Evolutionary conservation across 768 basidiomycete genomes (phyloP).

Genomic region (Erythrobasidium yunnanense): DNA sequence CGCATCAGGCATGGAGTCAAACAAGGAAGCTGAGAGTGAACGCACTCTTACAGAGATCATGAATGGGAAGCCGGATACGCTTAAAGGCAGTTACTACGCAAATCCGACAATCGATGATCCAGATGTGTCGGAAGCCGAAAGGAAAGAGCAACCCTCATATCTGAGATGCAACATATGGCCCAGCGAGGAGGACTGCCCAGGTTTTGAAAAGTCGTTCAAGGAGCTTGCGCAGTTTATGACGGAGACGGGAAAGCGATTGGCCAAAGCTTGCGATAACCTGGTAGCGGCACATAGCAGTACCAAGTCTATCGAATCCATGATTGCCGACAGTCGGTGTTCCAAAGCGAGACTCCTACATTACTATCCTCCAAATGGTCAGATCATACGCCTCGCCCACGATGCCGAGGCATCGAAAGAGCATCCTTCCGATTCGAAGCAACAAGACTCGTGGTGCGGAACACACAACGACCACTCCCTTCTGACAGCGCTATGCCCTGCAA

Average conservation of each 20-base stretch:
- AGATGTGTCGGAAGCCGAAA: conserved; percentile 52
- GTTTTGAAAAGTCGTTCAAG: conserved; percentile 81
- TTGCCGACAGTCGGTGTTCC: conserved; percentile 64
- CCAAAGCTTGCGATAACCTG: conserved; percentile 80
- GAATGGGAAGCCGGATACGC: conserved; percentile 68
- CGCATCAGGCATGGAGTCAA: too few relatives aligned
- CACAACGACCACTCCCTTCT: conserved; percentile 62
- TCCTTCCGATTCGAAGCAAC: not conserved
- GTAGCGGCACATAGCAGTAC: conserved; percentile 47
- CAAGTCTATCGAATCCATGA: conserved; percentile 59
- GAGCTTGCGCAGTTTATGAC: conserved; percentile 72
- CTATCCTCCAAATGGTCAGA: conserved; percentile 51
- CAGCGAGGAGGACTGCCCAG: conserved; percentile 43
- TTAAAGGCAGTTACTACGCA: conserved; percentile 93
- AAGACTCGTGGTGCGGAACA: conserved; percentile 26
- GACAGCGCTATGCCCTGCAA: conserved; percentile 86
- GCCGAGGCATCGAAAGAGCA: not conserved
- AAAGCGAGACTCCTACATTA: conserved; percentile 96
- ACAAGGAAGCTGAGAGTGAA: not conserved
- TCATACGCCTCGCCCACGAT: not conserved
- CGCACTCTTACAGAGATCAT: conserved; percentile 56
- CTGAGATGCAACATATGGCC: conserved; percentile 81
- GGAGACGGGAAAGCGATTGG: conserved; percentile 66
- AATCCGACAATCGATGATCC: conserved; percentile 61
- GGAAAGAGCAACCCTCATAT: conserved; percentile 41